These are phyloP conservation scores for Prunus kanzakura DNA, from an alignment of 306 rosid species.

Conservation along the genomic window DNA sequence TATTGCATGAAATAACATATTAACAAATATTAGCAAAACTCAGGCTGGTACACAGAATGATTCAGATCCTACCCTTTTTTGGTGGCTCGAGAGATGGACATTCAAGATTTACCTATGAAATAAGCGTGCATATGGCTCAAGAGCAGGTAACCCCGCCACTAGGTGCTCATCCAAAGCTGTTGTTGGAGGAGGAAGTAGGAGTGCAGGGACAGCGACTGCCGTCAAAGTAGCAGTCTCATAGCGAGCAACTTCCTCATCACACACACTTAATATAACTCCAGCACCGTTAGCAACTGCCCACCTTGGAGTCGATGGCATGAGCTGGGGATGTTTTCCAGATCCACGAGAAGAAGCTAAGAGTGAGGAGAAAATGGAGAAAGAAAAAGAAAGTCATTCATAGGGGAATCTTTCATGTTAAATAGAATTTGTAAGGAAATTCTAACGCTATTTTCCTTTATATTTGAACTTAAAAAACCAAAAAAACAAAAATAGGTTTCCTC, in stretches of 20 bases:
- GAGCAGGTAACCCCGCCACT: conserved; percentile 98
- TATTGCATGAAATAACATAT: conserved; percentile 23
- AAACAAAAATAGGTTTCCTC: not conserved
- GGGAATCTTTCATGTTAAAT: no score
- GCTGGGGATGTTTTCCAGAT: conserved; percentile 98
- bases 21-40: conserved; percentile 9
- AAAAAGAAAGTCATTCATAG: conserved; percentile 7
- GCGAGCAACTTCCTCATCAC: conserved; percentile 96
- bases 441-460: not conserved
- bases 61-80: not conserved
- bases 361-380: conserved; percentile 15
- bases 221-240: conserved; percentile 95
- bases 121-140: conserved; percentile 96
- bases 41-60: not conserved
- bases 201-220: conserved; percentile 95
- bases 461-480: not conserved
- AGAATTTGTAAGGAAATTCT: not conserved
- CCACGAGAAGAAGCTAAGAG: conserved; percentile 78
- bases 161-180: conserved; percentile 96
- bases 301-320: conserved; percentile 87
- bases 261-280: conserved; percentile 95
- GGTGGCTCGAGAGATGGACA: conserved; percentile 10
- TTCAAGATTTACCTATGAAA: conserved; percentile 74
- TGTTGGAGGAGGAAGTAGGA: conserved; percentile 97
- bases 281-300: conserved; percentile 99